phyloP scores from a whole-genome alignment of 139 green algal species.

The Gonium pectorale region DNA sequence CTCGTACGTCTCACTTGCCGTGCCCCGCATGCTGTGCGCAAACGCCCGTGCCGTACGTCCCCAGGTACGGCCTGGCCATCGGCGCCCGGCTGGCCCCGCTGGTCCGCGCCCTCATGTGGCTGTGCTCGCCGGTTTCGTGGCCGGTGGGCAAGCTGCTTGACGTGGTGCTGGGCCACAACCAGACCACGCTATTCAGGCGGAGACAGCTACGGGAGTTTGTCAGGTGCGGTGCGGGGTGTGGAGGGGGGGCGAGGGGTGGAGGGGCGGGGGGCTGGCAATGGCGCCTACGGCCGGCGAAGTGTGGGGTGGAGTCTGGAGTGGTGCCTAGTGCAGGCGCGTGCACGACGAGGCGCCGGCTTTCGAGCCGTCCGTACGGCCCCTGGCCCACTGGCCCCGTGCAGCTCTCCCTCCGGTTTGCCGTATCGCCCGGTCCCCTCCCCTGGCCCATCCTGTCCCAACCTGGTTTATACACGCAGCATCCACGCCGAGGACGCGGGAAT shows the following conservation, averaged over 20 bases:
- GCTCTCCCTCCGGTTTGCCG: too few species aligned
- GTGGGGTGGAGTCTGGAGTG: too few species aligned
- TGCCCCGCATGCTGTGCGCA: too few species aligned
- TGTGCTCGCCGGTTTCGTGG: slow-evolving; percentile 67
- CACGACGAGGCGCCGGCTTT: too few species aligned
- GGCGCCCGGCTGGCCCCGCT: slow-evolving; percentile 75
- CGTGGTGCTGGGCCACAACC: slow-evolving; percentile 70
- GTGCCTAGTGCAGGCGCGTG: too few species aligned
- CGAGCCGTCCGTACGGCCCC: too few species aligned
- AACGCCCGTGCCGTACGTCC: not conserved
- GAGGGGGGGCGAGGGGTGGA: too few species aligned
- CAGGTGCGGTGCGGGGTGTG: slow-evolving; percentile 54
- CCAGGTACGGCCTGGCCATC: slow-evolving; percentile 83
- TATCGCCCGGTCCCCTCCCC: too few species aligned
- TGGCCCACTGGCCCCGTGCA: too few species aligned
- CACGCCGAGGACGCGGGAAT: slow-evolving; percentile 69
- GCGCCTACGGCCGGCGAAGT: too few species aligned
- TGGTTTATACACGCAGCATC: slow-evolving; percentile 61
- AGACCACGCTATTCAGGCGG: slow-evolving; percentile 57
- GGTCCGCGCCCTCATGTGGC: slow-evolving; percentile 69
- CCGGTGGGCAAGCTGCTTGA: slow-evolving; percentile 84
- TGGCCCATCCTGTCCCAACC: too few species aligned
- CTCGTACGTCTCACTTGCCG: not conserved
- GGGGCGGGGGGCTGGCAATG: too few species aligned
- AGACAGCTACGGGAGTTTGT: slow-evolving; percentile 87